Conservation (phyloP, 805 yeast species). For the Tetrapisispora fleetii region DNA sequence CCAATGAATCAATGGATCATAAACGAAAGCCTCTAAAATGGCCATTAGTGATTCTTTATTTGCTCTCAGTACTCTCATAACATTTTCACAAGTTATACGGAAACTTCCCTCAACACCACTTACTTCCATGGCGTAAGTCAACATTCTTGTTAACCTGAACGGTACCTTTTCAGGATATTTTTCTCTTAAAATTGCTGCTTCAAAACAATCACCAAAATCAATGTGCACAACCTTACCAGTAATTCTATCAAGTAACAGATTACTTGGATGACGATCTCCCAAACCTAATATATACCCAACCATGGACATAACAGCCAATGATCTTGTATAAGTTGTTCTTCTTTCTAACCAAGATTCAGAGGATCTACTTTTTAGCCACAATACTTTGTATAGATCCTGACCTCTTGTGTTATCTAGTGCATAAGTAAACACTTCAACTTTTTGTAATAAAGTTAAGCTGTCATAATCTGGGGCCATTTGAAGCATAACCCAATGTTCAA, state of each 20-base stretch:
- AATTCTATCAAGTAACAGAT: conserved; percentile 84
- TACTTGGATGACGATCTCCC: conserved; percentile 97
- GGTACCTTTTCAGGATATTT: conserved; percentile 98
- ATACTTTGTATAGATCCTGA: conserved; percentile 86
- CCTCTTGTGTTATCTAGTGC: conserved; percentile 94
- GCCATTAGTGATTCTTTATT: conserved; percentile 97
- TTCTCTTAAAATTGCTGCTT: conserved; percentile 92
- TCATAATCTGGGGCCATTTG: conserved; percentile 98
- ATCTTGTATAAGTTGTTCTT: conserved; percentile 90
- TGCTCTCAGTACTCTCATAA: conserved; percentile 86
- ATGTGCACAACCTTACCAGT: conserved; percentile 96
- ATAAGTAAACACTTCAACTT: conserved; percentile 93
- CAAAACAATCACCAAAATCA: conserved; percentile 98
- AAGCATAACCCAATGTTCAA: conserved; percentile 90
- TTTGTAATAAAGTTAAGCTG: conserved; percentile 74
- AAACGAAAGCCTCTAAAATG: conserved; percentile 93
- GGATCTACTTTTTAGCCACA: conserved; percentile 93
- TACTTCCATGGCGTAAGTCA: conserved; percentile 97
- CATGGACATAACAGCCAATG: conserved; percentile 98
- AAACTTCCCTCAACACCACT: conserved; percentile 97
- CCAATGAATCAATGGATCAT: conserved; percentile 98
- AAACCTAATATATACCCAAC: conserved; percentile 93
- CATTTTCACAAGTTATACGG: conserved; percentile 93
- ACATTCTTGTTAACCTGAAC: conserved; percentile 90
- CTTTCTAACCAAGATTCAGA: conserved; percentile 98